Base-by-base conservation (phyloP, 2,329 filamentous ascomycete genomes). In the Coniosporium tulheliwenetii region DNA sequence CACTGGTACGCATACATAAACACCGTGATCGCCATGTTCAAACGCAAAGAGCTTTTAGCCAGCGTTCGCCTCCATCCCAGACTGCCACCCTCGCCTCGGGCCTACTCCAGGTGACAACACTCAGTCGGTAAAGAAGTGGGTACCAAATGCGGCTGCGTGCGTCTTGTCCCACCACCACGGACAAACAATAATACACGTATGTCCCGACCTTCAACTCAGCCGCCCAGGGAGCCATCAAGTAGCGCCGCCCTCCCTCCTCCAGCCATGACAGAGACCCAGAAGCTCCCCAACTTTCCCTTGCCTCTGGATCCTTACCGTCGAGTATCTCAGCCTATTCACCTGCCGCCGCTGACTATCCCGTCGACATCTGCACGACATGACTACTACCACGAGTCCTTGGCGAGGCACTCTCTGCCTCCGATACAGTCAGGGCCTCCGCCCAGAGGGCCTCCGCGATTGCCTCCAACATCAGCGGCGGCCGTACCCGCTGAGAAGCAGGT, bases 261-360 rank as follows among this genome's bases (percentile, higher is more conserved):
- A 54, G 55, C 54, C 43, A 67, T 67, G 64, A 64, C 64, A 30
- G 62, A 66, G 49, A 63, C 60, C 42, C 64, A 66, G 47, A 63
- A 59, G 42, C 55, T 56, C 39, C 60, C 60, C 39, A 50, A 53
- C 39, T 61, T 66, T 39, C 60, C 61, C 29, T 51, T 58, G 37
- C 56, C 61, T 32, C 51, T 51, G 33, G 58, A 58, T 43, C 54
- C 60, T 33, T 57, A 60, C 47, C 57, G 59, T 39, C 56, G 57
- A 34, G 50, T 60, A 26, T 58, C 61, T 42, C 61, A 61, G 38
- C 59, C 60, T 32, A 54, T 62, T 41, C 60, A 58, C 38, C 50
- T 63, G 16, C 55, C 59, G 39, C 58, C 57, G 15, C 47, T 63
- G 39, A 55, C 59, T 26, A 62, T 62, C 41, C 58, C 57, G 29